These are phyloP conservation scores for Rhodotorula sp. DNA, from an alignment of 1,284 basidiomycete genomes.

Conservation along the genomic window DNA sequence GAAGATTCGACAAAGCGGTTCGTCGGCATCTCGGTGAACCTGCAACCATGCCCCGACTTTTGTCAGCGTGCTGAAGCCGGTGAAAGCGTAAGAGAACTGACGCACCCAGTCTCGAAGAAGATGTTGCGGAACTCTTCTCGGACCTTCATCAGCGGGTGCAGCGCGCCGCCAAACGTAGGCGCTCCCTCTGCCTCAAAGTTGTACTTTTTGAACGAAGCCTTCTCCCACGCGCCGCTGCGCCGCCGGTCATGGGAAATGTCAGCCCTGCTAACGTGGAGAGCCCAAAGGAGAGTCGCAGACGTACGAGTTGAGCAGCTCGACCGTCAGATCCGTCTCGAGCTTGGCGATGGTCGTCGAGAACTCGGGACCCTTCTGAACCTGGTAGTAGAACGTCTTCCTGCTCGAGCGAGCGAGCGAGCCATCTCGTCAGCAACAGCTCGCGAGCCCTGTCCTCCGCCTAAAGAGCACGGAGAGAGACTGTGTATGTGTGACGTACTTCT, in stretches of 20 bases:
- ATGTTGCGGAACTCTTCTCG: conserved; percentile 97
- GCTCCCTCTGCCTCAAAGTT: conserved; percentile 97
- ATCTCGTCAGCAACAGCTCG: background rate
- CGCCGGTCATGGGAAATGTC: background rate
- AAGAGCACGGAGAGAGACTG: background rate
- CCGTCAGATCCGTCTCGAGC: conserved; percentile 95
- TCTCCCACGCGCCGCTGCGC: conserved; percentile 82
- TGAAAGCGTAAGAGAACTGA: conserved; percentile 6
- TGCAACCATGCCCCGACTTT: conserved; percentile 48
- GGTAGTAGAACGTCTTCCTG: conserved; percentile 95
- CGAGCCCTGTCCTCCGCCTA: too few relatives aligned
- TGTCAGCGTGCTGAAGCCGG: background rate
- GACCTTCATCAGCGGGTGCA: conserved; percentile 96
- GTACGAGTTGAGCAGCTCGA: conserved; percentile 88
- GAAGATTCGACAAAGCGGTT: conserved; percentile 94
- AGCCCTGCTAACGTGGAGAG: background rate
- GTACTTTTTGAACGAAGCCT: conserved; percentile 91
- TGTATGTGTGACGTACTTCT: conserved; percentile 49
- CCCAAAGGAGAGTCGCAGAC: conserved; percentile 43
- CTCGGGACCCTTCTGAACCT: conserved; percentile 75
- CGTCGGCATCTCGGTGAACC: conserved; percentile 99
- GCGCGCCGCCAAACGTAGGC: conserved; percentile 79
- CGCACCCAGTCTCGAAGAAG: conserved; percentile 98
- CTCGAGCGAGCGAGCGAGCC: background rate
- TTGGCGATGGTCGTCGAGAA: conserved; percentile 94